A percentile compares a stretch with the other conserved stretches of the same genome.
phyloP scores from a whole-genome alignment of 768 basidiomycete genomes.

The Hirschioporus abietinus region DNA sequence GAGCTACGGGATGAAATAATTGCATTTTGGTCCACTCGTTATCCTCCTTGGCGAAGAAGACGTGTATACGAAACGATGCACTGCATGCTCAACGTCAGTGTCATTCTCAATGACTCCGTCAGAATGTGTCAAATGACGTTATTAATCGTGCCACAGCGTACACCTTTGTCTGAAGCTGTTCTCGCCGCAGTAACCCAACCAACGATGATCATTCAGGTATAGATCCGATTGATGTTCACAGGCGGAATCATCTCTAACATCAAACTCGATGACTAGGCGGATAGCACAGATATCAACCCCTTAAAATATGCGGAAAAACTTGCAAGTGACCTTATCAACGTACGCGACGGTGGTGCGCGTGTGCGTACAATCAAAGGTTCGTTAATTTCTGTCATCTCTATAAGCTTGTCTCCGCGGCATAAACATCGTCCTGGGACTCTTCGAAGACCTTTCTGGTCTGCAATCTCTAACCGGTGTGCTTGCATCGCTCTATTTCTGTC shows the following conservation, averaged over 20 bases:
- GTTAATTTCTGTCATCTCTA: neutral
- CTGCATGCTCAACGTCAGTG: conserved; percentile 55
- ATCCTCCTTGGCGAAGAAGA: conserved; percentile 50
- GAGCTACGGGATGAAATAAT: conserved; percentile 70
- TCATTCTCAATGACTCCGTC: neutral
- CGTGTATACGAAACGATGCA: conserved; percentile 49
- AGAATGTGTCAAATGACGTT: neutral
- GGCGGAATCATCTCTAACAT: neutral
- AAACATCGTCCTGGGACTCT: neutral
- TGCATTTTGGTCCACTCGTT: conserved; percentile 53
- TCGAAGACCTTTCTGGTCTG: neutral
- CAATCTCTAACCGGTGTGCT: neutral
- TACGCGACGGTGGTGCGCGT: conserved; percentile 38
- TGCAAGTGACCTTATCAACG: conserved; percentile 42
- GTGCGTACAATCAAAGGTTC: conserved; percentile 61
- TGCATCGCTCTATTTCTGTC: neutral
- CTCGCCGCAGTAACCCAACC: conserved; percentile 55
- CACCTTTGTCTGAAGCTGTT: conserved; percentile 41
- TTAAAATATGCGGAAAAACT: conserved; percentile 53
- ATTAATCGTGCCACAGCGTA: conserved; percentile 38
- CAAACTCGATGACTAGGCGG: conserved; percentile 41
- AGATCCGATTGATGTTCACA: conserved; percentile 13
- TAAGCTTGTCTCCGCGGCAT: neutral
- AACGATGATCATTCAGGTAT: conserved; percentile 66
- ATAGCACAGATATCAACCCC: conserved; percentile 49